Percentiles rank a stretch among this genome's conserved stretches.
Evolutionary conservation across 2,329 filamentous ascomycete species (phyloP).

Genomic region (Trichoderma guizhouense): DNA sequence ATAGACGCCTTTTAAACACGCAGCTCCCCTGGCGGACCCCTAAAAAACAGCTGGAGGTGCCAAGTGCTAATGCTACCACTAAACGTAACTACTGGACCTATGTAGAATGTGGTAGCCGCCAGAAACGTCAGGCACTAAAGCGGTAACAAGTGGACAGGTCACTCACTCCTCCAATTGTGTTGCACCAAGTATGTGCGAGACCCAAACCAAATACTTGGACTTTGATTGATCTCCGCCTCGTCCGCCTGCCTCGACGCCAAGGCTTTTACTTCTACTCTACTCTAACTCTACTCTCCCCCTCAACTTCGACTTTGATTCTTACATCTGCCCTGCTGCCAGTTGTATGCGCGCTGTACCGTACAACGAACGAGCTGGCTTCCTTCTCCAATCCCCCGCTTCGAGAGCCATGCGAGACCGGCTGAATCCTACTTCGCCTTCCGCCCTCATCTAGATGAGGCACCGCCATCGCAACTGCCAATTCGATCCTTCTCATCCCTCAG

Average conservation of each 20-base stretch:
- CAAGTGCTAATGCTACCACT: background rate
- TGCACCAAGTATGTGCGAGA: background rate
- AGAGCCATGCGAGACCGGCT: constrained; percentile 25
- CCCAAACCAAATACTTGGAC: constrained; percentile 2
- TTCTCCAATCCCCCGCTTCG: background rate
- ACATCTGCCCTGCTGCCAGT: background rate
- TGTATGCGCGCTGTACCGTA: background rate
- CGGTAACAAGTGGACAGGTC: constrained; percentile 15
- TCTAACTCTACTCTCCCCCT: background rate
- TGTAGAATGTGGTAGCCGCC: constrained; percentile 6
- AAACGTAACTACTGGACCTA: background rate
- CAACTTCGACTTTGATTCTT: background rate
- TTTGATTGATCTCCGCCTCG: constrained; percentile 9
- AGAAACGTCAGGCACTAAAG: constrained; percentile 21
- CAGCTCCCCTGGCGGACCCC: constrained; percentile 1
- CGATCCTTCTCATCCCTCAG: constrained; percentile 17
- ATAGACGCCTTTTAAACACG: background rate
- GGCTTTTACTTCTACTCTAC: background rate
- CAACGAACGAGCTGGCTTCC: background rate
- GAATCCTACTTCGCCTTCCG: constrained; percentile 18
- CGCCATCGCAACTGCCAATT: constrained; percentile 11
- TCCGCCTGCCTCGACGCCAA: constrained; percentile 11
- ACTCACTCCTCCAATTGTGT: constrained; percentile 1
- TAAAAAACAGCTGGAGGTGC: background rate
- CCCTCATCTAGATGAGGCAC: constrained; percentile 25